phyloP scores from a whole-genome alignment of 129 eudicot species.

The Centella asiatica region DNA sequence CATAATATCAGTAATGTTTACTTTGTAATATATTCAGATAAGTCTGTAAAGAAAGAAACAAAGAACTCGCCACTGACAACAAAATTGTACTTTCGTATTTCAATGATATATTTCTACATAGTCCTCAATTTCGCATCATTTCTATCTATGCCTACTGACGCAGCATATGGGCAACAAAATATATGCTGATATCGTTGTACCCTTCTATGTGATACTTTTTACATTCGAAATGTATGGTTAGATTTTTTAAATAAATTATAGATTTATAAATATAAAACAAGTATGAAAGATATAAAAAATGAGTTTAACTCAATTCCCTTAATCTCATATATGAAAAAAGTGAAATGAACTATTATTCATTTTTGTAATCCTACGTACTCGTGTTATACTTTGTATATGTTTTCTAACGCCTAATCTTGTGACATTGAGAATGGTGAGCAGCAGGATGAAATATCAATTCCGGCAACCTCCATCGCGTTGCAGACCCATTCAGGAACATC shows the following conservation, averaged over 20 bases:
- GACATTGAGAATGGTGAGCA: constrained; percentile 26
- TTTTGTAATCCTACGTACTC: not conserved
- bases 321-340: too few relatives aligned
- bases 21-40: too few relatives aligned
- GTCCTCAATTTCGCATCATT: not conserved
- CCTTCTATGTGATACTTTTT: too few relatives aligned
- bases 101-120: not conserved
- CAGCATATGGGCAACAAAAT: constrained; percentile 57
- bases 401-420: constrained; percentile 8
- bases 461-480: constrained; percentile 99
- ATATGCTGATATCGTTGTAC: constrained; percentile 35
- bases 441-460: constrained; percentile 82
- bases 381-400: constrained; percentile 7
- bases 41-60: not conserved
- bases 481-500: constrained; percentile 95
- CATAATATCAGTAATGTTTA: too few relatives aligned
- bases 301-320: too few relatives aligned
- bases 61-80: too few relatives aligned
- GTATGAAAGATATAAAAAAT: too few relatives aligned
- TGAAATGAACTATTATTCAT: too few relatives aligned
- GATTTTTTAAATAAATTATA: too few relatives aligned
- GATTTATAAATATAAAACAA: not conserved
- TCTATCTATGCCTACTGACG: constrained; percentile 1
- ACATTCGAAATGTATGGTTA: too few relatives aligned
- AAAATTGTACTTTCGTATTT: too few relatives aligned